Conservation (phyloP, 2,329 filamentous ascomycete species). For the Aspergillus ochraceoroseus region DNA sequence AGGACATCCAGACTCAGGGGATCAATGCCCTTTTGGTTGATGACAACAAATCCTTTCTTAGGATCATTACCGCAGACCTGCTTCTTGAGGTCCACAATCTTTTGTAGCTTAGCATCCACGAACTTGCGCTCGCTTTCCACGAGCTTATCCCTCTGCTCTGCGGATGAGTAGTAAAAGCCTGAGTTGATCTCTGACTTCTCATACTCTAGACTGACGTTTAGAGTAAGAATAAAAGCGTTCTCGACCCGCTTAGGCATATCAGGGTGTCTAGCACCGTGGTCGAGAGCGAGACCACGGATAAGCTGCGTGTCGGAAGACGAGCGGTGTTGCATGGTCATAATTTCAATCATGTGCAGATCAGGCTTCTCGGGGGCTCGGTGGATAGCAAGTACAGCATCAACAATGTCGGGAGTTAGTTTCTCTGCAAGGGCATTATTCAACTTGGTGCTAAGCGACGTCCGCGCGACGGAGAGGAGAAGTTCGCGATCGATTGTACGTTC, state of each 20-base stretch:
- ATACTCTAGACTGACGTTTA: conserved; percentile 97
- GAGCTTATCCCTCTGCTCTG: conserved; percentile 94
- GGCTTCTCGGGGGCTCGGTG: conserved; percentile 86
- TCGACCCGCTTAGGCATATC: conserved; percentile 97
- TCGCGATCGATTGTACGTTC: conserved; percentile 84
- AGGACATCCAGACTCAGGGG: conserved; percentile 91
- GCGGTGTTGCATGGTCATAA: conserved; percentile 99
- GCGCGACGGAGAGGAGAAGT: conserved; percentile 84
- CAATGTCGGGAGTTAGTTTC: conserved; percentile 88
- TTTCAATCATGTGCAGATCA: conserved; percentile 98
- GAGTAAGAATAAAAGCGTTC: conserved; percentile 88
- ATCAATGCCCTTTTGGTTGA: conserved; percentile 99
- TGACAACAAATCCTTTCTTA: conserved; percentile 93
- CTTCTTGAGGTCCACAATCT: conserved; percentile 98
- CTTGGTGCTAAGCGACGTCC: conserved; percentile 93
- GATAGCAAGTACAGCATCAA: conserved; percentile 92
- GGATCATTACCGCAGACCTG: conserved; percentile 89
- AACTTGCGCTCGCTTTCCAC: conserved; percentile 96
- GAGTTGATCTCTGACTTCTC: conserved; percentile 99
- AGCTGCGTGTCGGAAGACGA: conserved; percentile 93
- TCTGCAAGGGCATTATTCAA: conserved; percentile 83
- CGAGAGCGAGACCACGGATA: conserved; percentile 84
- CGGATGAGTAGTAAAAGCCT: conserved; percentile 95
- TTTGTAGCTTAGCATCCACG: conserved; percentile 91
- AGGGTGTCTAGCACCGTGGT: conserved; percentile 92